Conservation (phyloP, 2,329 filamentous ascomycete genomes). For the Dothiorella sarmentorum region DNA sequence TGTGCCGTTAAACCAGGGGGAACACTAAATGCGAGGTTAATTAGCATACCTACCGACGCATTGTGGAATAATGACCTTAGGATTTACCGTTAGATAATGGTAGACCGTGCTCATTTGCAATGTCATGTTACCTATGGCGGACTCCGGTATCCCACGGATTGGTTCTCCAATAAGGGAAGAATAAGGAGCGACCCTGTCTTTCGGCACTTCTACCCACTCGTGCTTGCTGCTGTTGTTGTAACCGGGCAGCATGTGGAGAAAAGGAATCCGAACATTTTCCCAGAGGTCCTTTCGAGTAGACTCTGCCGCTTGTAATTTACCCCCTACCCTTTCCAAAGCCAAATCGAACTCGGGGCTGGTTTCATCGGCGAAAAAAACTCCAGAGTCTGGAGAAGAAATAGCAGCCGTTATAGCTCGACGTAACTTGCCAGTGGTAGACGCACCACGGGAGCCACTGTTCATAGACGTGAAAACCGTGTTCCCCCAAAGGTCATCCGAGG, state of each 20-base stretch:
- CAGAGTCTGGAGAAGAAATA: not conserved
- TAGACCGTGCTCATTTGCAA: not conserved
- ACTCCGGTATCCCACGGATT: not conserved
- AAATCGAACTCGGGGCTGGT: not conserved
- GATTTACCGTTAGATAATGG: not conserved
- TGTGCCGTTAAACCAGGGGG: too few species aligned
- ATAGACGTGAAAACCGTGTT: not conserved
- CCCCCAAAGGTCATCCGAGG: not conserved
- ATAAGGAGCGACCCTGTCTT: not conserved
- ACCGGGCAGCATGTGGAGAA: not conserved
- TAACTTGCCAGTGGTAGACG: too few species aligned
- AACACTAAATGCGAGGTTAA: accelerated
- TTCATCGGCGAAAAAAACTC: not conserved
- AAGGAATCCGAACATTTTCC: not conserved
- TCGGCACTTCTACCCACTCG: not conserved
- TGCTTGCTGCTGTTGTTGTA: not conserved
- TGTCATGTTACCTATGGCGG: not conserved
- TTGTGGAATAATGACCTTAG: too few species aligned
- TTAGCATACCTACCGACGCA: not conserved
- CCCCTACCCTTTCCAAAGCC: not conserved
- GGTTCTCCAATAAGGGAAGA: not conserved
- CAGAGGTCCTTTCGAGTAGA: not conserved
- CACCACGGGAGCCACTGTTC: too few species aligned
- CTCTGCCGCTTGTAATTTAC: not conserved
- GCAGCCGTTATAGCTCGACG: not conserved